These are phyloP conservation scores for Astrocystis sublimbata DNA, from an alignment of 495 filamentous ascomycete species.

Conservation along the genomic window DNA sequence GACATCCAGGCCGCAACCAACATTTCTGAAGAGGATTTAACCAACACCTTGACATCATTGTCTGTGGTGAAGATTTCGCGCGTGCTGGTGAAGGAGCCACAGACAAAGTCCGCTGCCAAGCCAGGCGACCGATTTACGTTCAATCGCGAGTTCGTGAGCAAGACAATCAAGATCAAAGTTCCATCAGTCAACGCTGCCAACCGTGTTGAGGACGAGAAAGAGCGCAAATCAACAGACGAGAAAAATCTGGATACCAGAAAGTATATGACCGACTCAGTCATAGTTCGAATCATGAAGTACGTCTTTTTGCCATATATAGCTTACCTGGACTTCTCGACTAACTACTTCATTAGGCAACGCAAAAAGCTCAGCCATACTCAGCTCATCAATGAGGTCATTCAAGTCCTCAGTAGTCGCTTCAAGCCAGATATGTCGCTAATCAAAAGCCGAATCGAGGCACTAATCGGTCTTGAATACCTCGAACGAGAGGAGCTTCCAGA, in stretches of 20 bases:
- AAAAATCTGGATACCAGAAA: slow-evolving; percentile 80
- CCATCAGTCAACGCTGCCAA: slow-evolving; percentile 71
- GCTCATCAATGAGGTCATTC: slow-evolving; percentile 81
- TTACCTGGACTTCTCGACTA: slow-evolving; percentile 9
- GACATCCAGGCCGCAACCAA: slow-evolving; percentile 82
- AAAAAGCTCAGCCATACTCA: slow-evolving; percentile 79
- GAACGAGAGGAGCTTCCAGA: slow-evolving; percentile 66
- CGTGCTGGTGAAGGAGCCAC: slow-evolving; percentile 79
- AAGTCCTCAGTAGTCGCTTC: slow-evolving; percentile 76
- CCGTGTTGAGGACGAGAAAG: slow-evolving; percentile 81
- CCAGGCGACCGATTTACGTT: slow-evolving; percentile 78
- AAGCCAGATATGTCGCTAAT: slow-evolving; percentile 87
- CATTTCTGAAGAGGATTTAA: slow-evolving; percentile 77
- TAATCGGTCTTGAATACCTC: slow-evolving; percentile 93
- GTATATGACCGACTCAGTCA: slow-evolving; percentile 79
- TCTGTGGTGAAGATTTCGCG: slow-evolving; percentile 83
- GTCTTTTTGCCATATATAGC: slow-evolving; percentile 32
- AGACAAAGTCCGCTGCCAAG: slow-evolving; percentile 73
- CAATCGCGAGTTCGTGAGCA: slow-evolving; percentile 81
- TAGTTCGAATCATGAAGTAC: slow-evolving; percentile 97
- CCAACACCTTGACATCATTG: slow-evolving; percentile 80
- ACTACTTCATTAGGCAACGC: slow-evolving; percentile 66
- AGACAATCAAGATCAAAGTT: slow-evolving; percentile 78
- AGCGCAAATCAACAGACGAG: slow-evolving; percentile 83
- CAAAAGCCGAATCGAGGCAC: slow-evolving; percentile 89